A percentile compares a stretch with the other conserved stretches of the same genome.
These are phyloP conservation scores for Trifolium pratense DNA, from an alignment of 306 rosid genomes.

Conservation along the genomic window DNA sequence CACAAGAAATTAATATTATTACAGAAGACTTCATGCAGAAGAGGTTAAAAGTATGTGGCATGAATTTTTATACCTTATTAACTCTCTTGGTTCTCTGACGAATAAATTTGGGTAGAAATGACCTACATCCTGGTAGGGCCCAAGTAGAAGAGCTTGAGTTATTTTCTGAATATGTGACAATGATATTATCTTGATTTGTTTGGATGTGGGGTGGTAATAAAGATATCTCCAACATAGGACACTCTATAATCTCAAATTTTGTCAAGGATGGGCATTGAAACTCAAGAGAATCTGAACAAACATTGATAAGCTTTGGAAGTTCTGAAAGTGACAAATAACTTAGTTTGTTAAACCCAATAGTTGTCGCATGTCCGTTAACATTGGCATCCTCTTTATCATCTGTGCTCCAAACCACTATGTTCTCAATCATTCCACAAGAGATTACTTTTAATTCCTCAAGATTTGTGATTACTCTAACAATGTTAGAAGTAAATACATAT, in stretches of 20 bases:
- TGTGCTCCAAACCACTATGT: background rate
- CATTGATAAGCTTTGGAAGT: background rate
- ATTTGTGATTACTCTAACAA: background rate
- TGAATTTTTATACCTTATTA: background rate
- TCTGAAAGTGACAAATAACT: background rate
- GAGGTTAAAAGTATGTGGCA: background rate
- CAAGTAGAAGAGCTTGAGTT: background rate
- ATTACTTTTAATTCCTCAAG: background rate
- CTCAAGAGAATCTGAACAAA: background rate
- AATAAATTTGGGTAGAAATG: background rate
- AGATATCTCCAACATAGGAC: background rate
- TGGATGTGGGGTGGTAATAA: background rate
- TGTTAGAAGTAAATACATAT: background rate
- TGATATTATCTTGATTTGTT: background rate
- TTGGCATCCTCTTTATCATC: background rate
- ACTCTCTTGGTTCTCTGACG: background rate
- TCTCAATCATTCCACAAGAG: background rate
- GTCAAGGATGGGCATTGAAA: slow-evolving; percentile 13
- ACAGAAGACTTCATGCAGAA: background rate
- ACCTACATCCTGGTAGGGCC: background rate
- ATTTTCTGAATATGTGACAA: background rate
- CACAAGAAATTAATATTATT: background rate
- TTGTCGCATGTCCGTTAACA: background rate
- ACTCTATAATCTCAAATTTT: background rate
- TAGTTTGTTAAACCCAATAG: background rate